phyloP scores from a whole-genome alignment of 1,284 basidiomycete species.

The Moesziomyces sp. region DNA sequence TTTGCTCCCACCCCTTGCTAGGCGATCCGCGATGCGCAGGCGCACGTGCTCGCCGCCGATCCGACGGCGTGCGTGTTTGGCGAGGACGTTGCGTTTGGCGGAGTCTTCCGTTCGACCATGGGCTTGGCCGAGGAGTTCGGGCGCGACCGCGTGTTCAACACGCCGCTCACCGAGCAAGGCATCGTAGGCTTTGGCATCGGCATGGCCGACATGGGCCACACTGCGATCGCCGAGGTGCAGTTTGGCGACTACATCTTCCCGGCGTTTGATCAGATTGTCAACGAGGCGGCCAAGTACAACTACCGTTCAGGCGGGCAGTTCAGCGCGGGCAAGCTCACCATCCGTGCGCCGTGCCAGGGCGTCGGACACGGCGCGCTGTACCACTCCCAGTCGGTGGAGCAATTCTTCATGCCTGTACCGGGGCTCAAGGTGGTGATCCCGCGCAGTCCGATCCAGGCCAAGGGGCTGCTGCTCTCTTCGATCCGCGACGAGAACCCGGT shows the following conservation, averaged over 20 bases:
- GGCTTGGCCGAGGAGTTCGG: conserved; percentile 91
- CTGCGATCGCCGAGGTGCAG: conserved; percentile 92
- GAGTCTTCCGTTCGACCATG: conserved; percentile 90
- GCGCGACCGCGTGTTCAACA: conserved; percentile 47
- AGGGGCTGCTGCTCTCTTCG: conserved; percentile 84
- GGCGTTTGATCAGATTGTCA: conserved; percentile 77
- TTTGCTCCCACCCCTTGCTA: conserved; percentile 7
- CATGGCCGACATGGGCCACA: conserved; percentile 89
- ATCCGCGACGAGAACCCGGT: conserved; percentile 93
- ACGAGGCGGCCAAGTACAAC: conserved; percentile 92
- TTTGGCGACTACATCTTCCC: conserved; percentile 68
- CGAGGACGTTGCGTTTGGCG: conserved; percentile 75
- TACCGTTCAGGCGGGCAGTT: conserved; percentile 88
- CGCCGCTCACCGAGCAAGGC: conserved; percentile 72
- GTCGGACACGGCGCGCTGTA: conserved; percentile 77
- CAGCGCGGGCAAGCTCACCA: conserved; percentile 84
- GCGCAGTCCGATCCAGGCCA: conserved; percentile 91
- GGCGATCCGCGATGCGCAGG: conserved; percentile 63
- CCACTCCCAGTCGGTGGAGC: conserved; percentile 93
- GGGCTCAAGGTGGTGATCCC: conserved; percentile 94
- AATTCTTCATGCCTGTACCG: conserved; percentile 84
- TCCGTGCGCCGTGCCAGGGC: conserved; percentile 73
- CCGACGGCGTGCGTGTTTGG: conserved; percentile 89
- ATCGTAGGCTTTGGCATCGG: conserved; percentile 95
- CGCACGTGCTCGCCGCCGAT: conserved; percentile 70